A percentile compares a stretch with the other conserved stretches of the same genome.
These are phyloP conservation scores for Rostrohypoxylon terebratum DNA, from an alignment of 495 filamentous ascomycete genomes.

Conservation along the genomic window DNA sequence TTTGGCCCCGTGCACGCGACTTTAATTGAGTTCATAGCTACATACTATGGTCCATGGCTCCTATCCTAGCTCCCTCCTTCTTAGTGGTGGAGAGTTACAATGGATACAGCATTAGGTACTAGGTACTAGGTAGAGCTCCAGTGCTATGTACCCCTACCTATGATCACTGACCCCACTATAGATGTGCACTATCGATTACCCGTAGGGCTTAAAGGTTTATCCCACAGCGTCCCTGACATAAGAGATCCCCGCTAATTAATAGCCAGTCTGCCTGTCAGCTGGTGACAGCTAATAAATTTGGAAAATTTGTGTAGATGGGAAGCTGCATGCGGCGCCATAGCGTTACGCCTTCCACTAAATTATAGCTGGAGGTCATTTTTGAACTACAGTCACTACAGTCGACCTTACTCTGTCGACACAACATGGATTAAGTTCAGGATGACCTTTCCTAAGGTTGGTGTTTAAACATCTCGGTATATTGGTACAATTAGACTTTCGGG, in stretches of 20 bases:
- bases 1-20: slow-evolving; percentile 33
- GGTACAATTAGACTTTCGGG: not conserved
- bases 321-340: not conserved
- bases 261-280: not conserved
- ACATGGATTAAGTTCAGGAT: not conserved
- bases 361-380: not conserved
- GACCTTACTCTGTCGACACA: not conserved
- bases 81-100: slow-evolving; percentile 1
- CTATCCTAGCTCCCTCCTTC: not conserved
- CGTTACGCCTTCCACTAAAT: slow-evolving; percentile 1
- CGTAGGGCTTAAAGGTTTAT: slow-evolving; percentile 10
- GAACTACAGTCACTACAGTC: not conserved
- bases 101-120: too few species aligned
- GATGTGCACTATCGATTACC: slow-evolving; percentile 1
- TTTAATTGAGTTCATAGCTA: slow-evolving; percentile 14
- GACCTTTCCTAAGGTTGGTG: not conserved
- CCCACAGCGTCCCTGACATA: not conserved
- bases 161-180: too few species aligned
- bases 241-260: not conserved
- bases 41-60: too few species aligned
- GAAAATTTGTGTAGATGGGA: not conserved
- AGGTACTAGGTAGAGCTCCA: not conserved
- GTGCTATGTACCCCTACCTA: too few species aligned
- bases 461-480: not conserved
- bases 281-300: not conserved